phyloP scores from a whole-genome alignment of 345 rosid species.

The Eucalyptus paniculata region DNA sequence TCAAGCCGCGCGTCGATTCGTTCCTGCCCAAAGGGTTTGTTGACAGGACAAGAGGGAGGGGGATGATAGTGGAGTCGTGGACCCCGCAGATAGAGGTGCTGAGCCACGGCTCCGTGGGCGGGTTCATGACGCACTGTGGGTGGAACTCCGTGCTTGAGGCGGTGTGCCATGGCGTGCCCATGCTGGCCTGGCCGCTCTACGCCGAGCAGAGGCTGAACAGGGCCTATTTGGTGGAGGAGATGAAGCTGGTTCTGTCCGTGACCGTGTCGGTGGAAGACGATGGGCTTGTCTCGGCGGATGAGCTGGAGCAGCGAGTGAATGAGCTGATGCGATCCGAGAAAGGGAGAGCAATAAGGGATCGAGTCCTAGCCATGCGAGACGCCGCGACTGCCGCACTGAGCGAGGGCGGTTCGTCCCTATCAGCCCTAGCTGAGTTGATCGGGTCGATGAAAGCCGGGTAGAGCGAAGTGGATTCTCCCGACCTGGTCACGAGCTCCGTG shows the following conservation, averaged over 20 bases:
- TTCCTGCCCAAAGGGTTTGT: constrained; percentile 23
- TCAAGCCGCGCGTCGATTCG: not conserved
- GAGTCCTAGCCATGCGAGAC: not conserved
- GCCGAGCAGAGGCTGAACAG: constrained; percentile 20
- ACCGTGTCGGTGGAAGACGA: not conserved
- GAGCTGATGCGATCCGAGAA: constrained; percentile 14
- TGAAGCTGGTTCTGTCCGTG: not conserved
- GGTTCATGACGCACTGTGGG: constrained; percentile 5
- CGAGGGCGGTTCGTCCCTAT: constrained; percentile 2
- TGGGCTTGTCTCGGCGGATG: constrained; percentile 5
- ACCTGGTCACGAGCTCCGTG: not conserved
- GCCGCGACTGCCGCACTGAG: not conserved
- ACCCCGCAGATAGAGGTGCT: not conserved
- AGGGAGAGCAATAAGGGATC: not conserved
- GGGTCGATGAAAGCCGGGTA: not conserved
- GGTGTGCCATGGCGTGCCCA: constrained; percentile 19
- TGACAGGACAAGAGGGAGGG: constrained; percentile 9
- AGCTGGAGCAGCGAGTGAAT: constrained; percentile 6
- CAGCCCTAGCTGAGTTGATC: not conserved
- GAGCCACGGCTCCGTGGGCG: not conserved
- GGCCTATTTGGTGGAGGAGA: constrained; percentile 6
- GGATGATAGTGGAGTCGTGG: not conserved
- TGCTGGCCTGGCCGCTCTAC: constrained; percentile 35
- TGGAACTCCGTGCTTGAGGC: constrained; percentile 19
- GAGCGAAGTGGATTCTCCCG: not conserved